Conservation (phyloP, 2,329 filamentous ascomycete species). For the Penicillium thymicola region DNA sequence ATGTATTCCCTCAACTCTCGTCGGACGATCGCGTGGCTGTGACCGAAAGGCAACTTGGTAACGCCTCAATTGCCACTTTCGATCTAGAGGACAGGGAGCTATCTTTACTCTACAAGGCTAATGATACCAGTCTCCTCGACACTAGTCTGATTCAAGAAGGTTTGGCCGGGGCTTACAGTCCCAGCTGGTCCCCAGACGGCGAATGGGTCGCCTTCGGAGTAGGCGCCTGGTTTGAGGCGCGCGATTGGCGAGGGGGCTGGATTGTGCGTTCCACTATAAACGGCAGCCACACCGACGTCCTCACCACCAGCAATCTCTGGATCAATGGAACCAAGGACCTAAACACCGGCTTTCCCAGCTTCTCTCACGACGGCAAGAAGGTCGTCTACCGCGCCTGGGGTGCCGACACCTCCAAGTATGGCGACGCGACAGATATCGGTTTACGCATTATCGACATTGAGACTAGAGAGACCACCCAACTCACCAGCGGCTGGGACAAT, state of each 20-base stretch:
- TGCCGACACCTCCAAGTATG: neutral
- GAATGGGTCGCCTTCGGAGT: constrained; percentile 30
- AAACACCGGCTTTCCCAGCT: constrained; percentile 17
- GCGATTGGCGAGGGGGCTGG: constrained; percentile 4
- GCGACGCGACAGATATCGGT: constrained; percentile 5
- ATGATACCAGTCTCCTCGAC: constrained; percentile 14
- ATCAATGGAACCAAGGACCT: neutral
- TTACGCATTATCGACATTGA: constrained; percentile 15
- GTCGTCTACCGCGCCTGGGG: constrained; percentile 18
- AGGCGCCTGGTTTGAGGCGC: constrained; percentile 15
- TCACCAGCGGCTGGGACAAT: constrained; percentile 17
- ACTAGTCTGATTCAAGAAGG: constrained; percentile 24
- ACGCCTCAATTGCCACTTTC: constrained; percentile 36
- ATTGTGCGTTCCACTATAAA: constrained; percentile 12
- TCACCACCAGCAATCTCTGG: constrained; percentile 1
- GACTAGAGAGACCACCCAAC: constrained; percentile 1
- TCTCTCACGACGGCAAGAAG: constrained; percentile 14
- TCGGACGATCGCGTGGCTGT: constrained; percentile 30
- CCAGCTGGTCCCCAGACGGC: constrained; percentile 40
- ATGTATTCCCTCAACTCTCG: constrained; percentile 41
- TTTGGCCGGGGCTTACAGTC: constrained; percentile 41
- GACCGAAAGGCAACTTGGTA: constrained; percentile 43
- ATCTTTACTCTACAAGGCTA: constrained; percentile 27
- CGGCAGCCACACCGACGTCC: constrained; percentile 6
- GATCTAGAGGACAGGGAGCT: constrained; percentile 27